A percentile compares a stretch with the other conserved stretches of the same genome.
phyloP scores from a whole-genome alignment of 805 yeast species.

The Starmerella bombicola region DNA sequence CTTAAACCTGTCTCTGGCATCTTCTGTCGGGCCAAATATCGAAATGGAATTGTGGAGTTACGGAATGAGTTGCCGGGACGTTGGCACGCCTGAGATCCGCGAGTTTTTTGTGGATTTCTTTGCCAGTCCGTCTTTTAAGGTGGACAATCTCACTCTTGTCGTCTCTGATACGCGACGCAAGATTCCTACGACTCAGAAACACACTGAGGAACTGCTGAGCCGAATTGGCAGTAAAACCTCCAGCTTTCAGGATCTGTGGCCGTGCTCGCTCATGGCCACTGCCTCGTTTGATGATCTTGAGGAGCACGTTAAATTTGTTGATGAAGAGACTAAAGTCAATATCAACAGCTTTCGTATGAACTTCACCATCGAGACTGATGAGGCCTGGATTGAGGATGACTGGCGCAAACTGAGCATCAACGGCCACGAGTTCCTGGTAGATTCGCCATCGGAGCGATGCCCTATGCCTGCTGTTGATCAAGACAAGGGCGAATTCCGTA shows the following conservation, averaged over 20 bases:
- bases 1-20: constrained; percentile 9
- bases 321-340: constrained; percentile 17
- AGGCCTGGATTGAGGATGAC: constrained; percentile 29
- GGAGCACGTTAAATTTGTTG: constrained; percentile 17
- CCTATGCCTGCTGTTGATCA: constrained; percentile 27
- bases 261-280: constrained; percentile 25
- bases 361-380: constrained; percentile 24
- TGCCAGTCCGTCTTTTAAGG: constrained; percentile 11
- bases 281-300: constrained; percentile 23
- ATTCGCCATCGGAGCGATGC: constrained; percentile 26
- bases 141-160: constrained; percentile 19
- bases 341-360: constrained; percentile 28
- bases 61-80: constrained; percentile 21
- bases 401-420: constrained; percentile 24
- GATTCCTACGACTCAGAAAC: constrained; percentile 10
- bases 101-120: constrained; percentile 12
- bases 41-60: constrained; percentile 25
- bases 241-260: constrained; percentile 27
- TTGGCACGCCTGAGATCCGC: constrained; percentile 20
- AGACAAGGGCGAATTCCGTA: constrained; percentile 20
- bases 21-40: constrained; percentile 8
- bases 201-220: constrained; percentile 8
- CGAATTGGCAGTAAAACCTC: constrained; percentile 8
- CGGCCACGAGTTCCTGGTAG: constrained; percentile 23
- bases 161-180: constrained; percentile 22